phyloP scores from a whole-genome alignment of 768 basidiomycete genomes.

The Pleurotus ostreatus region DNA sequence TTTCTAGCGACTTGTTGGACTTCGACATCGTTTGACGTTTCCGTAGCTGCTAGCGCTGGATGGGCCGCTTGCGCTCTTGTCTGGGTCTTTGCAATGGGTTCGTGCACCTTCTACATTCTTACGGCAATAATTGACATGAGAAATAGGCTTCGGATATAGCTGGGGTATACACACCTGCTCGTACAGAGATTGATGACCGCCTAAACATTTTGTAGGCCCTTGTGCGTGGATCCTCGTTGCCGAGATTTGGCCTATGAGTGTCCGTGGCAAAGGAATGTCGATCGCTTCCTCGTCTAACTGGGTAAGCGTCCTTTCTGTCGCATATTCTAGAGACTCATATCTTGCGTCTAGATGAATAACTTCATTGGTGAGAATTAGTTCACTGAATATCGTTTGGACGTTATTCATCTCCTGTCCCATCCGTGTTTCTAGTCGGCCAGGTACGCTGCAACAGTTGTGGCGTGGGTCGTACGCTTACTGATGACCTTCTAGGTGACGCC shows the following conservation, averaged over 20 bases:
- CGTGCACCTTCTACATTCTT: slow-evolving; percentile 11
- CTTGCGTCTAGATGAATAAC: slow-evolving; percentile 59
- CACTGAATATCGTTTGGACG: neutral
- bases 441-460: slow-evolving; percentile 17
- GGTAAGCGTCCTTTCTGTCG: slow-evolving; percentile 29
- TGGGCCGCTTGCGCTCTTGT: slow-evolving; percentile 70
- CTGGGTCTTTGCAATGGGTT: slow-evolving; percentile 72
- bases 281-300: slow-evolving; percentile 77
- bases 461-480: neutral
- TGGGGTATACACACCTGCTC: slow-evolving; percentile 46
- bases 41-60: slow-evolving; percentile 45
- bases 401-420: neutral
- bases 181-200: neutral
- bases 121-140: neutral
- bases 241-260: slow-evolving; percentile 70
- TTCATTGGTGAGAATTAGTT: slow-evolving; percentile 51
- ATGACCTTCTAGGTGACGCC: slow-evolving; percentile 50
- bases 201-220: slow-evolving; percentile 32
- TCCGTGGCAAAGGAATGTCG: slow-evolving; percentile 72
- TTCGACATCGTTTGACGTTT: slow-evolving; percentile 2
- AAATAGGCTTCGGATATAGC: slow-evolving; percentile 65
- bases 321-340: neutral
- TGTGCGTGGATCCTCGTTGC: slow-evolving; percentile 77
- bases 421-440: slow-evolving; percentile 42
- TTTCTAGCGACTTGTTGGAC: slow-evolving; percentile 8